phyloP scores from a whole-genome alignment of 2,329 filamentous ascomycete species.

The Harringtonia aguacate region DNA sequence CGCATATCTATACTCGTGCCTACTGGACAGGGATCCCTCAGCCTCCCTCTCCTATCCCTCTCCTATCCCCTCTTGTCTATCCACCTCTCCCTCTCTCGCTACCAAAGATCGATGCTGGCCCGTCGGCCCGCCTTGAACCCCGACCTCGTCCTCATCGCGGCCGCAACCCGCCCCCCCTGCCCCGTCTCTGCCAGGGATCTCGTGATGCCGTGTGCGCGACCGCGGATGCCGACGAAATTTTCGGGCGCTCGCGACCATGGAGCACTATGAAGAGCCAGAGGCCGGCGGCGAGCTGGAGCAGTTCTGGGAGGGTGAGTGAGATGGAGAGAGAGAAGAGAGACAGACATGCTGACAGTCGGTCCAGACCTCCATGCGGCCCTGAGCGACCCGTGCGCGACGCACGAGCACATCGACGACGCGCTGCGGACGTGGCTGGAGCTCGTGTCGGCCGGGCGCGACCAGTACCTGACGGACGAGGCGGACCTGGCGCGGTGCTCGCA shows the following conservation, averaged over 20 bases:
- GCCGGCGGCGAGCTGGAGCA: not conserved
- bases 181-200: not conserved
- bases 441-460: conserved; percentile 64
- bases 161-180: too few relatives aligned
- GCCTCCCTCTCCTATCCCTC: too few relatives aligned
- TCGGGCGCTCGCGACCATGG: not conserved
- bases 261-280: not conserved
- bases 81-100: too few relatives aligned
- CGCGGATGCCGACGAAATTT: not conserved
- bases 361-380: conserved; percentile 39
- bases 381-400: conserved; percentile 33
- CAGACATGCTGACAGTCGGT: too few relatives aligned
- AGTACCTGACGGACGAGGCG: conserved; percentile 64
- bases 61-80: too few relatives aligned
- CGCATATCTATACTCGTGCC: too few relatives aligned
- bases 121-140: too few relatives aligned
- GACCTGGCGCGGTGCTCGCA: conserved; percentile 73
- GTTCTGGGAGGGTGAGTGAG: conserved; percentile 4
- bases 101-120: too few relatives aligned
- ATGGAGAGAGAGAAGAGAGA: too few relatives aligned
- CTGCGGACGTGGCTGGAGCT: conserved; percentile 77
- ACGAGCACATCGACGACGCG: conserved; percentile 66
- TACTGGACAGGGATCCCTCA: too few relatives aligned
- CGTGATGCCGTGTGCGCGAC: not conserved
- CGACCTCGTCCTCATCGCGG: not conserved